A percentile compares a stretch with the other conserved stretches of the same genome.
Conservation (phyloP, 805 yeast genomes). For the Saccharomycopsis sp. region DNA sequence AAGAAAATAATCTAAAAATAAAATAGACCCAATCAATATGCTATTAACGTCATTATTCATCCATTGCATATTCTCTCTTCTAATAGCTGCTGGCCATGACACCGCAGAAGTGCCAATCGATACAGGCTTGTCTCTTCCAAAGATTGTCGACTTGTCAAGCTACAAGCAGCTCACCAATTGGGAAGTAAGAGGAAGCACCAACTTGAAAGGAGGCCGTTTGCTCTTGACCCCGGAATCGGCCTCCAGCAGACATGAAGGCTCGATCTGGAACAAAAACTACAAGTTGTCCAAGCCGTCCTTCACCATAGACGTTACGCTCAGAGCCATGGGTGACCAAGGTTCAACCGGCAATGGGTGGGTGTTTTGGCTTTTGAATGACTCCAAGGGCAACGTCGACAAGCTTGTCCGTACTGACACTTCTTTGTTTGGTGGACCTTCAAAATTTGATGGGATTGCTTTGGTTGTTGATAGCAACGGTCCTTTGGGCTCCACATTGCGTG, state of each 20-base stretch:
- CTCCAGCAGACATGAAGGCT: slow-evolving; percentile 29
- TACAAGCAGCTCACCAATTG: slow-evolving; percentile 28
- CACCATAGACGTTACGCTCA: slow-evolving; percentile 53
- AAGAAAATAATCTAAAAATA: too few relatives aligned
- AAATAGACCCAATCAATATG: too few relatives aligned
- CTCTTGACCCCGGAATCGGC: slow-evolving; percentile 38
- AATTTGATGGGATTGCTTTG: slow-evolving; percentile 57
- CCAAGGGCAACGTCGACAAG: slow-evolving; percentile 21
- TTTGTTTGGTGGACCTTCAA: slow-evolving; percentile 46
- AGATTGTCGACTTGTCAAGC: slow-evolving; percentile 13
- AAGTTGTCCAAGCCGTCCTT: slow-evolving; percentile 32
- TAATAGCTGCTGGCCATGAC: slow-evolving; percentile 1
- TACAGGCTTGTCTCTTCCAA: slow-evolving; percentile 18
- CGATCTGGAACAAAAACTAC: slow-evolving; percentile 35
- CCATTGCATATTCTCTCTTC: background rate
- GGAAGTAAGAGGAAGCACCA: slow-evolving; percentile 32
- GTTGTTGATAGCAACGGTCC: slow-evolving; percentile 43
- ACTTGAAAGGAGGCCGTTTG: slow-evolving; percentile 44
- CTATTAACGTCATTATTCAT: background rate
- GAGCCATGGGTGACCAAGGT: slow-evolving; percentile 49
- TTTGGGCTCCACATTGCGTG: slow-evolving; percentile 44
- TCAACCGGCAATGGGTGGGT: slow-evolving; percentile 48
- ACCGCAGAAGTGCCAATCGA: slow-evolving; percentile 3
- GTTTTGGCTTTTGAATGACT: slow-evolving; percentile 41
- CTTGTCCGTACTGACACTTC: slow-evolving; percentile 25